Conservation (phyloP, 257 asterid species). For the Petrea volubilis region DNA sequence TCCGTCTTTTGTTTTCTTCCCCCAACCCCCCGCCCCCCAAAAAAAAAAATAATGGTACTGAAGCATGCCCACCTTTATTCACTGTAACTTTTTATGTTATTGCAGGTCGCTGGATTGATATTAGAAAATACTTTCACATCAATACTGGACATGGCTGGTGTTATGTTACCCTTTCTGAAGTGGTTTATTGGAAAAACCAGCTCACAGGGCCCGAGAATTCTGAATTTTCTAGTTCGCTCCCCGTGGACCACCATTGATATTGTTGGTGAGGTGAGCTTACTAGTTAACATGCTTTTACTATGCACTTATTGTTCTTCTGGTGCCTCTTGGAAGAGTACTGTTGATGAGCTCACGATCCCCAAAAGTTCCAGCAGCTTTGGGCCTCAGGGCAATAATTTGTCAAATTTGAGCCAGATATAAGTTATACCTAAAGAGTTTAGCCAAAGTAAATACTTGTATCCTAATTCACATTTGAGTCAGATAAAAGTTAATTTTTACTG, state of each 20-base stretch:
- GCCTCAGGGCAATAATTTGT: background rate
- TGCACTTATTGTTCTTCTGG: background rate
- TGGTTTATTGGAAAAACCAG: slow-evolving; percentile 88
- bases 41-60: background rate
- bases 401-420: background rate
- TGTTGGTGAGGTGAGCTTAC: slow-evolving; percentile 89
- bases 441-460: no score
- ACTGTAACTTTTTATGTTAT: slow-evolving; percentile 15
- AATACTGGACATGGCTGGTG: slow-evolving; percentile 98
- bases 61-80: slow-evolving; percentile 16
- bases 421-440: background rate
- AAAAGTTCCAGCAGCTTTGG: no score
- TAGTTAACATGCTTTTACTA: slow-evolving; percentile 40
- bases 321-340: background rate
- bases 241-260: slow-evolving; percentile 95
- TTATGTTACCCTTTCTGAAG: slow-evolving; percentile 80
- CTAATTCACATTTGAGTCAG: no score
- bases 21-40: no score
- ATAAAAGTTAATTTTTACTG: no score
- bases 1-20: background rate
- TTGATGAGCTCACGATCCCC: background rate
- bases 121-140: slow-evolving; percentile 96
- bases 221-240: slow-evolving; percentile 87
- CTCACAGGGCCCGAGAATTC: slow-evolving; percentile 71
- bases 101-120: slow-evolving; percentile 32